phyloP scores from a whole-genome alignment of 2,329 filamentous ascomycete species.

The Hymenotorrendiella dingleyae region DNA sequence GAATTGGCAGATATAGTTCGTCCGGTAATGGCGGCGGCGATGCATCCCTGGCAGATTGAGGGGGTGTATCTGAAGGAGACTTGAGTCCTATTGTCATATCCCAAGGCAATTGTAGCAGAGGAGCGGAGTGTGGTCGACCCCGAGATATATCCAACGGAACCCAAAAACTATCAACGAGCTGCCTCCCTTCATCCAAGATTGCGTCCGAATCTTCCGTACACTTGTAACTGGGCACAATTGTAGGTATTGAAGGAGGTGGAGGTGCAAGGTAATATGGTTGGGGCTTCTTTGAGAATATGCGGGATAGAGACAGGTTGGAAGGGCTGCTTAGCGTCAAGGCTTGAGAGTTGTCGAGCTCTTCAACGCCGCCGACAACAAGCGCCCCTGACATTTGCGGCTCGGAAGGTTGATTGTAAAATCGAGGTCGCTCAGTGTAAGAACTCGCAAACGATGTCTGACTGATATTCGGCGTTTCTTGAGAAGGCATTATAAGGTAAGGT shows the following conservation, averaged over 20 bases:
- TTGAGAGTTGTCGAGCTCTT: constrained; percentile 5
- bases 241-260: constrained; percentile 7
- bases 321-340: constrained; percentile 51
- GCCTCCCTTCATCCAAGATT: constrained; percentile 13
- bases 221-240: constrained; percentile 11
- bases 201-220: constrained; percentile 6
- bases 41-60: no score
- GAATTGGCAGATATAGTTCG: not conserved
- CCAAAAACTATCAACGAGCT: constrained; percentile 7
- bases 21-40: not conserved
- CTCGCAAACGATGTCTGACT: constrained; percentile 7
- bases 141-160: constrained; percentile 4
- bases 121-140: constrained; percentile 12
- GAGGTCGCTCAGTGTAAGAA: not conserved
- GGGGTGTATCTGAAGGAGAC: no score
- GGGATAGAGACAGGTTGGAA: constrained; percentile 77
- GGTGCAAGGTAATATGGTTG: constrained; percentile 11
- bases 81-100: not conserved
- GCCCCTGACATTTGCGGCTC: constrained; percentile 1
- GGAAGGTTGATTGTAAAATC: no score
- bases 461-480: constrained; percentile 1
- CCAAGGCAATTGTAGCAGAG: constrained; percentile 4
- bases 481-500: no score
- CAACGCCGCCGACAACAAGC: not conserved
- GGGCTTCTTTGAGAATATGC: constrained; percentile 7